These are phyloP conservation scores for Agaricus blazei DNA, from an alignment of 768 basidiomycete genomes.

Conservation along the genomic window DNA sequence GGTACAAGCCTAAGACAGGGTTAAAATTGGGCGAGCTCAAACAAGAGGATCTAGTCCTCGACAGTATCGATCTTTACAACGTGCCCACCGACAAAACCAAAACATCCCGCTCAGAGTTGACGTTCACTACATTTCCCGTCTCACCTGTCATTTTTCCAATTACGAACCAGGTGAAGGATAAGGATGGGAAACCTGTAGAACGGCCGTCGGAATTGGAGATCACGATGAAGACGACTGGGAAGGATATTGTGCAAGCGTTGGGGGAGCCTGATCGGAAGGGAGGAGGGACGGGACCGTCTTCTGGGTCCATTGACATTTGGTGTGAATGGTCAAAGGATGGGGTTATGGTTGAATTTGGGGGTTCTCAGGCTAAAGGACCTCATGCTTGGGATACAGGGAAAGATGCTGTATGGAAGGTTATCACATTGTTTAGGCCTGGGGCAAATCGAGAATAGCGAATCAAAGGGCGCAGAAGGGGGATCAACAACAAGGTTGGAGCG, in stretches of 20 bases:
- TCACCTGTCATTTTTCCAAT: constrained; percentile 49
- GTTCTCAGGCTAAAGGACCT: constrained; percentile 69
- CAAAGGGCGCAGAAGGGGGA: background rate
- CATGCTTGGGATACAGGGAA: constrained; percentile 87
- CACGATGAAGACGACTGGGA: constrained; percentile 53
- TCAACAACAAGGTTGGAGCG: background rate
- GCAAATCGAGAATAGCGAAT: constrained; percentile 8
- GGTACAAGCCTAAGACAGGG: constrained; percentile 53
- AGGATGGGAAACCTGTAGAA: constrained; percentile 28
- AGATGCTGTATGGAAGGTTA: constrained; percentile 72
- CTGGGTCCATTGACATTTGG: constrained; percentile 88
- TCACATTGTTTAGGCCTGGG: constrained; percentile 49
- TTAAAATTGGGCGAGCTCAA: constrained; percentile 29
- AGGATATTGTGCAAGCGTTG: constrained; percentile 66
- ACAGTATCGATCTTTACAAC: constrained; percentile 85
- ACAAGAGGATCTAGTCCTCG: constrained; percentile 49
- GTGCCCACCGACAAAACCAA: constrained; percentile 30
- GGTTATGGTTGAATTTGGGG: constrained; percentile 84
- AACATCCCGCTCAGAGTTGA: constrained; percentile 40
- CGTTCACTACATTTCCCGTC: constrained; percentile 53
- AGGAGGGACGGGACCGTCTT: constrained; percentile 79
- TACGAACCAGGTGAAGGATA: constrained; percentile 24
- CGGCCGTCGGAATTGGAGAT: constrained; percentile 41
- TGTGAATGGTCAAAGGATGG: constrained; percentile 85
- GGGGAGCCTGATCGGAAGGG: constrained; percentile 92